Evolutionary conservation across 768 basidiomycete species (phyloP), one percentile per base, ranked within the genome.

Genomic region (Russula sp.): DNA sequence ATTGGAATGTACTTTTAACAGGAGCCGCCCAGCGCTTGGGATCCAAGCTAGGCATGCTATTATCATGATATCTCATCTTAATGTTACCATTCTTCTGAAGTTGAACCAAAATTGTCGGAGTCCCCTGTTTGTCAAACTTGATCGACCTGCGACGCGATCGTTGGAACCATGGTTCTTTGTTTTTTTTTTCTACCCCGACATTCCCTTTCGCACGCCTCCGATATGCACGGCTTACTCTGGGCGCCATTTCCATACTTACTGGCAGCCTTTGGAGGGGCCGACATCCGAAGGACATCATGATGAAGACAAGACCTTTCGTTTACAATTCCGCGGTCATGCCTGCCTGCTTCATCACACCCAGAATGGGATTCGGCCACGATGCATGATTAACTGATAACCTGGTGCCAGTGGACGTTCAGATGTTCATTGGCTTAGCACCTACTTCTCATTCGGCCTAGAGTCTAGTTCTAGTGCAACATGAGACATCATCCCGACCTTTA

Each of bases 51-150:
- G 49, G 50, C 34, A 44, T 35, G 10, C 35, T 34, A 52, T 59
- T 47, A 58, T 63, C 37, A 45, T 39, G 34, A 58, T 58, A 34
- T 48, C 14, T 5, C 37, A 10, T 34, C 57, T 13, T 63, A 35
- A 52, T 48, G 34, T 22, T 45, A 20, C 39, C 37, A 45, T 54
- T 57, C 14, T 58, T 58, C 39, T 39, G 48, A 49, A 55, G 44
- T 11, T 13, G 37, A 40, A 10, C 48, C 40, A 37, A 22, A 42
- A 31, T 42, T 10, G 54, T 57, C 62, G 57, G 62, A 63, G 62
- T 63, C 62, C 48, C 35, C 27, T 40, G 51, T 20, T 39, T 54
- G n/a, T 58, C 37, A 31, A 59, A 63, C 57, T 42, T 50, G 59
- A 54, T 63, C 44, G 6, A 35, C 37, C 16, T 37, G 51, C 57